Evolutionary conservation across 805 yeast genomes (phyloP).

Genomic region (Kodamaea neixiangensis): DNA sequence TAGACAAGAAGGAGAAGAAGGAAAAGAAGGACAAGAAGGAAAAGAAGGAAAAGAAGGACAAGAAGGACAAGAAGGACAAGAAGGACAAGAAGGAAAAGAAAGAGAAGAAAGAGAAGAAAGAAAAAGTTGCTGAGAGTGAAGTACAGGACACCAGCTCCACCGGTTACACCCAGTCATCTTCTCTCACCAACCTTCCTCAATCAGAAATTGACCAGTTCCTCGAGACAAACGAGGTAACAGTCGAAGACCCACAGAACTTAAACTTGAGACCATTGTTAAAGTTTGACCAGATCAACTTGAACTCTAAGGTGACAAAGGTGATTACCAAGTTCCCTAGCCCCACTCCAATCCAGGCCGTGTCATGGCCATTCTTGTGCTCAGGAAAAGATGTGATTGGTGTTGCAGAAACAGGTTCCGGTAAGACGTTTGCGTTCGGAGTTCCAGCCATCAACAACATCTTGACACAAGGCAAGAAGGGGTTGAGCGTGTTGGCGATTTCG

Average conservation of each 20-base stretch:
- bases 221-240: conserved; percentile 70
- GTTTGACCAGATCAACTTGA: conserved; percentile 59
- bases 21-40: conserved; percentile 40
- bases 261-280: conserved; percentile 67
- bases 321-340: conserved; percentile 81
- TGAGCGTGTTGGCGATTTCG: conserved; percentile 81
- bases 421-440: conserved; percentile 95
- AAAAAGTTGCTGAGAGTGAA: conserved; percentile 12
- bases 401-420: conserved; percentile 98
- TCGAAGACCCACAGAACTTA: conserved; percentile 65
- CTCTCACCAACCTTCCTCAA: conserved; percentile 45
- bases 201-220: conserved; percentile 64
- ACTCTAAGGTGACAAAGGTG: conserved; percentile 56
- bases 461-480: conserved; percentile 47
- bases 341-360: conserved; percentile 90
- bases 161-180: conserved; percentile 39
- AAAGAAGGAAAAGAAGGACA: conserved; percentile 32
- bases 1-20: conserved; percentile 39
- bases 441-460: conserved; percentile 85
- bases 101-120: conserved; percentile 16
- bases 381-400: conserved; percentile 92
- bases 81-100: conserved; percentile 31
- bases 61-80: conserved; percentile 28
- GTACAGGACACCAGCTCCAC: conserved; percentile 14
- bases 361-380: conserved; percentile 87